phyloP scores from a whole-genome alignment of 2,329 filamentous ascomycete species.

The Graphilbum fragrans region DNA sequence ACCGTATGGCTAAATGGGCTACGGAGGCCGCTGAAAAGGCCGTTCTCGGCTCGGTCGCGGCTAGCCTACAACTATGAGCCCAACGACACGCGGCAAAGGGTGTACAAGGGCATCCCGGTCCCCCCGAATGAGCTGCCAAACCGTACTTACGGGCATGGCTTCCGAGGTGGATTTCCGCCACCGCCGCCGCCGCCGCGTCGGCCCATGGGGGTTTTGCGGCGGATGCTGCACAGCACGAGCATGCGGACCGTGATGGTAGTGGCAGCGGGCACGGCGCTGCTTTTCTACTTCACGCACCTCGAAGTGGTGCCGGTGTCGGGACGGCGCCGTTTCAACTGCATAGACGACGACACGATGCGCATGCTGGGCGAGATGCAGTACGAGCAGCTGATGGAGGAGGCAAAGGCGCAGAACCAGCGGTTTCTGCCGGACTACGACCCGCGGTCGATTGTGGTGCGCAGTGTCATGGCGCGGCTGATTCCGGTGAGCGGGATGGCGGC shows the following conservation, averaged over 20 bases:
- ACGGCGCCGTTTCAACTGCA: constrained; percentile 61
- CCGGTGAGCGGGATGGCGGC: constrained; percentile 48
- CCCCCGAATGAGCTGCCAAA: constrained; percentile 6
- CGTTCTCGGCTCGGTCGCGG: too few species aligned
- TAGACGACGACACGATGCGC: constrained; percentile 41
- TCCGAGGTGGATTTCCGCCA: constrained; percentile 1
- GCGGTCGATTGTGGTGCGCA: constrained; percentile 42
- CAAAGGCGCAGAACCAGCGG: constrained; percentile 35
- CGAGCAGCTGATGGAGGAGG: constrained; percentile 40
- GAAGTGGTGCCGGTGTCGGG: constrained; percentile 64
- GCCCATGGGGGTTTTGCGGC: constrained; percentile 2
- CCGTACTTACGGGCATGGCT: constrained; percentile 1
- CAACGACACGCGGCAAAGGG: constrained; percentile 1
- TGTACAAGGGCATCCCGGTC: constrained; percentile 7
- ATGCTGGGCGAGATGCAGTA: constrained; percentile 41
- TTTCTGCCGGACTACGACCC: constrained; percentile 50
- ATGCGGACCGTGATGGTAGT: constrained; percentile 27
- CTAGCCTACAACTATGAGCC: constrained; percentile 9
- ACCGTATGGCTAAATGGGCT: too few species aligned
- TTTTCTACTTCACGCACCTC: constrained; percentile 56
- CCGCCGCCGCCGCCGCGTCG: background rate
- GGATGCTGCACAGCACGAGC: constrained; percentile 13
- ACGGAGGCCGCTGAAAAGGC: too few species aligned
- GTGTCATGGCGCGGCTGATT: constrained; percentile 54
- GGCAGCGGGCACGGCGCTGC: constrained; percentile 29